Evolutionary conservation across 345 rosid genomes (phyloP), one percentile per base, ranked within the genome.

Genomic region (Balakata baccata): DNA sequence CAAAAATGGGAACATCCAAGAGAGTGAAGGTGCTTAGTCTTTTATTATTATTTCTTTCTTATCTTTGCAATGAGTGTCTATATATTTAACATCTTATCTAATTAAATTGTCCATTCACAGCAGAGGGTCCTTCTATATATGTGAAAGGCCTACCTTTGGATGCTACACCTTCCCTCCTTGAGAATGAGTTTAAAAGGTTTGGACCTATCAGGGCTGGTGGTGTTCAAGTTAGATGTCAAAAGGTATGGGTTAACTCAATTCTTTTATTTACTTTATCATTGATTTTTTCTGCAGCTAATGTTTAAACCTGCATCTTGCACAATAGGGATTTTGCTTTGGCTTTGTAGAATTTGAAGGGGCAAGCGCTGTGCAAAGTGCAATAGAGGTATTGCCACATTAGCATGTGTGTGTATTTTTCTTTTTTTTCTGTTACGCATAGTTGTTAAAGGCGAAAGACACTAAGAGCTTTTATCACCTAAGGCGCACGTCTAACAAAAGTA

Each of bases 321-420:
- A 29, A 64, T 84, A 96, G 98, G 99, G 97, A 62, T 89, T 93
- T 80, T 86, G 87, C 82, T 96, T 91, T 85, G 99, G 99, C 53
- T 96, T 96, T 39, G 96, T 96, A 80, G 99, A 96, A 81, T 96
- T 89, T 88, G 98, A 93, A 74, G 85, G 65, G 51, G 87, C 84
- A 58, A 85, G 81, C 81, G 88, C 98, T 72, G 90, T 89, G 83
- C 96, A 90, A 81, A 89, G 86, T 74, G 98, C 99, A n/a, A 85
- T 92, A 38, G 92, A 91, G 99, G 99, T 95, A 77, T 66, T 0
- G 47, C 34, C 16, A 25, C 50, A 38, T 43, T n/a, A 39, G 25
- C 34, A 13, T 10, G 29, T 37, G 47, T 43, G 34, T 6, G 7
- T 43, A 1, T 43, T 43, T 7, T 63, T 76, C 1, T 58, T n/a